Conservation (phyloP, 208 protist genomes). For the Angomonas deanei region DNA sequence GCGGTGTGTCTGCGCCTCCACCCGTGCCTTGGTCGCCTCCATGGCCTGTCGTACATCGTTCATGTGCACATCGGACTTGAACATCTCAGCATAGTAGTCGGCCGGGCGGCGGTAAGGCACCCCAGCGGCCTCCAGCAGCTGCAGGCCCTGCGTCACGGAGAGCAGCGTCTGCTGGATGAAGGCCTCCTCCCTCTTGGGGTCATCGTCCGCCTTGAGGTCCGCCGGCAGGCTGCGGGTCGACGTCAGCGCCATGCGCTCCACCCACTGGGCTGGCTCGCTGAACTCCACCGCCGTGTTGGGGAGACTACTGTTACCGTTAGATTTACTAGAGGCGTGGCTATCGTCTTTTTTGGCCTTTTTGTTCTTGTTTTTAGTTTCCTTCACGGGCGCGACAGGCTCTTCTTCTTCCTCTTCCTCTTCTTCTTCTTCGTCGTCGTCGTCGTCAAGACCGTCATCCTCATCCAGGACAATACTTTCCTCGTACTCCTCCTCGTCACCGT, state of each 20-base stretch:
- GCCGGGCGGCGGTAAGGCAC: conserved; percentile 85
- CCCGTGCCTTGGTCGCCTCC: conserved; percentile 73
- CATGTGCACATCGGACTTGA: conserved; percentile 95
- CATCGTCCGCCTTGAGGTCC: conserved; percentile 84
- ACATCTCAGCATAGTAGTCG: conserved; percentile 97
- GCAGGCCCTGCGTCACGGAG: conserved; percentile 65
- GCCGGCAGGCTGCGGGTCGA: conserved; percentile 70
- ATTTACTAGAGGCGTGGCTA: conserved; percentile 3
- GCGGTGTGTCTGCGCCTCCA: conserved; percentile 77
- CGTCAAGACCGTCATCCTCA: too few species aligned
- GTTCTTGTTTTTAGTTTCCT: too few species aligned
- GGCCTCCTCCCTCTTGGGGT: conserved; percentile 89
- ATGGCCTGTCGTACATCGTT: conserved; percentile 85
- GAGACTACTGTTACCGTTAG: conserved; percentile 2
- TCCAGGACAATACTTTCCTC: background rate
- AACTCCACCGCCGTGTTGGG: conserved; percentile 65
- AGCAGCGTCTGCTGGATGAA: conserved; percentile 90
- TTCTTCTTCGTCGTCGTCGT: conserved; percentile 5
- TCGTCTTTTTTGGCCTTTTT: conserved; percentile 1
- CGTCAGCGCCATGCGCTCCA: conserved; percentile 88
- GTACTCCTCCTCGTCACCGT: conserved; percentile 10
- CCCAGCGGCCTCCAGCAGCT: conserved; percentile 65
- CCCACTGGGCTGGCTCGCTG: conserved; percentile 84
- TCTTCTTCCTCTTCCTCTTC: conserved; percentile 20
- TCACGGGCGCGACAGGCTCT: background rate